Evolutionary conservation across 495 filamentous ascomycete genomes (phyloP), one percentile per base, ranked within the genome.

Genomic region (Terfezia boudieri): DNA sequence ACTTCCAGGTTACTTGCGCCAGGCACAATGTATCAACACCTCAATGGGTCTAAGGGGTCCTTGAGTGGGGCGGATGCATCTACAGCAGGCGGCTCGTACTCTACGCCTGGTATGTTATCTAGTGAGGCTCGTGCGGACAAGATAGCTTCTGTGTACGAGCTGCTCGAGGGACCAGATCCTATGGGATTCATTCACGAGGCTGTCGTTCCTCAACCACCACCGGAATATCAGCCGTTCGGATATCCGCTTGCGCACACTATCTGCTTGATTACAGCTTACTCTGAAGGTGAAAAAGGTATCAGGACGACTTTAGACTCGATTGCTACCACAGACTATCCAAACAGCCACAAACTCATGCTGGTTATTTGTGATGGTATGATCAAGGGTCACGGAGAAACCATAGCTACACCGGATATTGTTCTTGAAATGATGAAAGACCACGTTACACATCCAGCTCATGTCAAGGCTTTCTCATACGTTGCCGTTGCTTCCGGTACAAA

Each of bases 321-420:
- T 67, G 90, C 88, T 32, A 89, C 84, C 71, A 99, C 92, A 9
- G 92, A 99, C 64, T 99, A 96, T 60, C 92, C 92, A 8, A 96
- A 96, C 73, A 94, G 87, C 67, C 92, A 99, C 72, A 99, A 96
- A 67, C 77, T 84, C 16, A 86, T 99, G 60, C 71, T 99, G 43
- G 85, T 95, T 57, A 83, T 99, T 58, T 96, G 92, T 70, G 92
- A 99, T 65, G 92, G 92, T 65, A 77, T 96, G 62, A 94, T 99
- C 74, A 94, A 96, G 68, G 92, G 92, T 55, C 78, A 90, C 59
- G 92, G 92, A 32, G 92, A 99, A 68, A 72, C 76, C 2, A 70
- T 81, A 57, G 80, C 86, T 4, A 99, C 92, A 2, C 92, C 92
- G 7, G 90, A 99, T 2, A 84, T 94, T 54, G 78, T 82, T 49